Percentiles rank a stretch among this genome's conserved stretches.
Evolutionary conservation across 441 rosid genomes (phyloP).

Genomic region (Syzygium malaccense): DNA sequence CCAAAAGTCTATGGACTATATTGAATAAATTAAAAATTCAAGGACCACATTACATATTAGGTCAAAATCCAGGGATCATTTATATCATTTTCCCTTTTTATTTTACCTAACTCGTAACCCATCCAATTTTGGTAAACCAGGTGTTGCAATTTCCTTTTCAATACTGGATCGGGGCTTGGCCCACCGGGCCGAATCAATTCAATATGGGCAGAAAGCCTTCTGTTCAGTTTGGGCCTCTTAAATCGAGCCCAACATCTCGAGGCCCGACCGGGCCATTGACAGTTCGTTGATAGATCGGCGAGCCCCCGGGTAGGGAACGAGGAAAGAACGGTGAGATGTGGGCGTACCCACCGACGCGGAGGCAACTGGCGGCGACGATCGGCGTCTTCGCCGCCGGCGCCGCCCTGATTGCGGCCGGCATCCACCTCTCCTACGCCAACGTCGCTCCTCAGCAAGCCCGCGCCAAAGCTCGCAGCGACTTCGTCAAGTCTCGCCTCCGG

Average conservation of each 20-base stretch:
- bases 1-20: too few relatives aligned
- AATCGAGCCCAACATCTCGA: not conserved
- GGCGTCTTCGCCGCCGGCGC: constrained; percentile 37
- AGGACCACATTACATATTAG: too few relatives aligned
- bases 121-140: too few relatives aligned
- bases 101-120: too few relatives aligned
- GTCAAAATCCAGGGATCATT: too few relatives aligned
- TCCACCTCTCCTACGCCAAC: constrained; percentile 54
- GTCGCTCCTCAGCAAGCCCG: constrained; percentile 70
- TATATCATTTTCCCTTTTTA: too few relatives aligned
- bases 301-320: not conserved
- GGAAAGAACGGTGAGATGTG: constrained; percentile 35
- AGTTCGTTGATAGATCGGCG: not conserved
- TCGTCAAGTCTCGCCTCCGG: constrained; percentile 46
- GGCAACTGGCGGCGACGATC: constrained; percentile 44
- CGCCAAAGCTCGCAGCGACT: constrained; percentile 51
- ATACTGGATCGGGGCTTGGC: not conserved
- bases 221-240: not conserved
- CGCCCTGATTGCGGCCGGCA: constrained; percentile 43
- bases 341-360: constrained; percentile 65
- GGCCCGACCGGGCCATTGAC: not conserved
- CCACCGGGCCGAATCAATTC: not conserved
- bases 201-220: not conserved
- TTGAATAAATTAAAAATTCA: too few relatives aligned
- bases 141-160: too few relatives aligned